Percentiles rank a stretch among this genome's conserved stretches.
Evolutionary conservation across 768 basidiomycete species (phyloP).

Genomic region (Lentinula edodes): DNA sequence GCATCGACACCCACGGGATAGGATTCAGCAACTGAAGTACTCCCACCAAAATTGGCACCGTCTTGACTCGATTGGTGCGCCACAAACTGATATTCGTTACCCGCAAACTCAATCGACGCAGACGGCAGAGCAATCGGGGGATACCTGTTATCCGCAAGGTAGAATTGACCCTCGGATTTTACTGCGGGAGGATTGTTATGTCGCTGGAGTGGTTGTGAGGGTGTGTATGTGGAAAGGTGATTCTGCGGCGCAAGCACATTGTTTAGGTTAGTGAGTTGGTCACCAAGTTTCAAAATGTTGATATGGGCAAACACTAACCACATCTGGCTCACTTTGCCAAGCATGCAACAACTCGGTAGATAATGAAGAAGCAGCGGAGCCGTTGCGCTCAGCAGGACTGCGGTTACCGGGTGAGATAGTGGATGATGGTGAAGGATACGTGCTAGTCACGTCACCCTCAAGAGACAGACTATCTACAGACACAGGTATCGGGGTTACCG

Average conservation of each 20-base stretch:
- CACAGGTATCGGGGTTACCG: not conserved
- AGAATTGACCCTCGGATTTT: slow-evolving; percentile 1
- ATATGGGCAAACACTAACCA: not conserved
- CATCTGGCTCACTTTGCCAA: not conserved
- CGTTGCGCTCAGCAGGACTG: slow-evolving; percentile 17
- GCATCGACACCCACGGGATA: slow-evolving; percentile 1
- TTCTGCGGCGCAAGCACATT: slow-evolving; percentile 3
- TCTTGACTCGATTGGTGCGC: not conserved
- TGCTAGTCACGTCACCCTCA: slow-evolving; percentile 14
- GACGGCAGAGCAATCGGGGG: not conserved
- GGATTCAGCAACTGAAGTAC: not conserved
- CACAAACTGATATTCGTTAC: slow-evolving; percentile 1
- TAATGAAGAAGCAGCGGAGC: not conserved
- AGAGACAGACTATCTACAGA: not conserved
- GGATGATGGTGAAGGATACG: slow-evolving; percentile 39
- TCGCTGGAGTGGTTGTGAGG: slow-evolving; percentile 1
- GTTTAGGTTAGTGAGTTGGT: not conserved
- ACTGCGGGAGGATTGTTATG: not conserved
- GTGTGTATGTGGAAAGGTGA: not conserved
- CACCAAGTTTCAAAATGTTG: not conserved
- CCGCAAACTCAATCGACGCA: not conserved
- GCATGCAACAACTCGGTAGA: slow-evolving; percentile 1
- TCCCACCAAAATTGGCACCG: not conserved
- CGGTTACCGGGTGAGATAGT: slow-evolving; percentile 34
- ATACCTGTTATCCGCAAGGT: not conserved